Percentiles rank a stretch among this genome's conserved stretches.
Conservation (phyloP, 768 basidiomycete species). For the Sarcomyxa edulis region DNA sequence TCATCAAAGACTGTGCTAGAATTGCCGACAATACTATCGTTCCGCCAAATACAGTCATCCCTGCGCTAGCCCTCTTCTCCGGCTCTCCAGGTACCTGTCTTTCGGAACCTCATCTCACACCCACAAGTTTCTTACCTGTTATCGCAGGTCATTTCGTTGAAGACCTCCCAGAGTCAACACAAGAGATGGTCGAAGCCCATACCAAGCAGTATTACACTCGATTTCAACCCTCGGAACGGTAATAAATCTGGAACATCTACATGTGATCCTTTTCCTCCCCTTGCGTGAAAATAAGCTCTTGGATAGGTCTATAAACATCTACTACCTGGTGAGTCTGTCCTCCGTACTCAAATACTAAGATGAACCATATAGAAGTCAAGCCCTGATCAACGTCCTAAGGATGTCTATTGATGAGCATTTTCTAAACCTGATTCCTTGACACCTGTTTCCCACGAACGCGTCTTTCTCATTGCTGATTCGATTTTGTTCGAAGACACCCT, state of each 20-base stretch:
- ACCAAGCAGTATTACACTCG: constrained; percentile 84
- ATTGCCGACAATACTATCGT: constrained; percentile 88
- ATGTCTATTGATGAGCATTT: too few species aligned
- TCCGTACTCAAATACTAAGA: too few species aligned
- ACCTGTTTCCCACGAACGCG: too few species aligned
- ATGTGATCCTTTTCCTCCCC: too few species aligned
- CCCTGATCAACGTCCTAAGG: too few species aligned
- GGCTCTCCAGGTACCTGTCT: constrained; percentile 78
- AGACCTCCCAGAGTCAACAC: constrained; percentile 90
- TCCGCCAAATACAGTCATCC: constrained; percentile 89
- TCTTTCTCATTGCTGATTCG: too few species aligned
- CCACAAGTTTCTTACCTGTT: constrained; percentile 4
- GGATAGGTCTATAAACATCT: background rate
- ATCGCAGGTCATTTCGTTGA: constrained; percentile 68
- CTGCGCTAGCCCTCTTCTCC: constrained; percentile 77
- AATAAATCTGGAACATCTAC: too few species aligned
- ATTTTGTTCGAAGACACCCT: too few species aligned
- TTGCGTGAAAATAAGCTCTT: background rate
- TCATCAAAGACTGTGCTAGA: constrained; percentile 92
- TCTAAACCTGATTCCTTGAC: too few species aligned
- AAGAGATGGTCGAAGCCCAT: constrained; percentile 82
- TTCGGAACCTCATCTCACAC: background rate
- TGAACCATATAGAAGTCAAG: too few species aligned
- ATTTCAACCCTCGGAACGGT: constrained; percentile 60
- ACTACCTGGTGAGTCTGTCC: background rate